Evolutionary conservation across 176 grass and related monocot species (phyloP).

Genomic region (Alloteropsis semialata): DNA sequence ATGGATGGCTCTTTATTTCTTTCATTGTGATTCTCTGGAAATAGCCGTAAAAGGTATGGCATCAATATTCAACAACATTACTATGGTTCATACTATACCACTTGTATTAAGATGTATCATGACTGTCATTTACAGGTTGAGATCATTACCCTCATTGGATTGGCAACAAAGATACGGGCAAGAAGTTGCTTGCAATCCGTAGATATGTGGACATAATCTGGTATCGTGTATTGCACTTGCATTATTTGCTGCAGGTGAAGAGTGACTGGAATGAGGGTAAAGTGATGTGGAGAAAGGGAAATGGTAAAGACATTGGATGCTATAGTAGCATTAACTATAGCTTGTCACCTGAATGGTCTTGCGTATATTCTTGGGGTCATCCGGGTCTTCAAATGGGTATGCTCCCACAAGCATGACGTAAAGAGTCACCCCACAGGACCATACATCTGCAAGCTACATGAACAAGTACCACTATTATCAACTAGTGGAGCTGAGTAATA

Average conservation of each 20-base stretch:
- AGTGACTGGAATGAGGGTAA: conserved; percentile 21
- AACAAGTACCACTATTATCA: conserved; percentile 24
- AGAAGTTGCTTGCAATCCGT: conserved; percentile 78
- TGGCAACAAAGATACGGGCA: conserved; percentile 68
- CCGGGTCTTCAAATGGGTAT: conserved; percentile 91
- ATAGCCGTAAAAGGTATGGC: background rate
- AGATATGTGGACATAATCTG: conserved; percentile 83
- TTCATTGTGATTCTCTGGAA: conserved; percentile 89
- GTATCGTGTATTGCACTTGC: conserved; percentile 79
- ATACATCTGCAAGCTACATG: conserved; percentile 93
- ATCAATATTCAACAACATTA: background rate
- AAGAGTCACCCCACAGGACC: conserved; percentile 97
- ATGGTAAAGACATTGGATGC: background rate
- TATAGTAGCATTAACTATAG: background rate
- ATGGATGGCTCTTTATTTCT: conserved; percentile 95
- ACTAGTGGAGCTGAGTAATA: conserved; percentile 23
- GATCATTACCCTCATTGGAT: conserved; percentile 63
- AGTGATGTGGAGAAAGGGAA: background rate
- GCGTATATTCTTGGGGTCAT: conserved; percentile 95
- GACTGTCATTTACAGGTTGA: background rate
- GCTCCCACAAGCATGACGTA: conserved; percentile 97
- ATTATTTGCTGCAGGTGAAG: conserved; percentile 71
- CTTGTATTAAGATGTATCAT: background rate
- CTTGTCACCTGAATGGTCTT: conserved; percentile 78
- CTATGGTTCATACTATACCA: background rate